phyloP scores from a whole-genome alignment of 2,329 filamentous ascomycete genomes.

The Diplodia sapinea region DNA sequence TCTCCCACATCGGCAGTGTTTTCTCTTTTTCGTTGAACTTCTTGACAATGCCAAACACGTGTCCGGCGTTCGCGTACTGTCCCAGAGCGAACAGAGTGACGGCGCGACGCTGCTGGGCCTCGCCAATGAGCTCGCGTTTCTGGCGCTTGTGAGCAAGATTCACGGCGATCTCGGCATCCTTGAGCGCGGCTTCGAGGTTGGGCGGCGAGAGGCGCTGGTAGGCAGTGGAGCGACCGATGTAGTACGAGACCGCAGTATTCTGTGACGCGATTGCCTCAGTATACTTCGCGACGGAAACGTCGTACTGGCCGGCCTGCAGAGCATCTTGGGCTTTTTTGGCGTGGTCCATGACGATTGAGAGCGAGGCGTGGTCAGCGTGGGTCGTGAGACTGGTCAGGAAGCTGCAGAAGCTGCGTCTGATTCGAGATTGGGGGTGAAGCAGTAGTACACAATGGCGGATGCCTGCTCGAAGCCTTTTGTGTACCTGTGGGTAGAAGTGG shows the following conservation, averaged over 20 bases:
- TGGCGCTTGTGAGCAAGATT: slow-evolving; percentile 73
- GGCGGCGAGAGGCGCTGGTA: slow-evolving; percentile 67
- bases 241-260: slow-evolving; percentile 76
- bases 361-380: neutral
- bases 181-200: slow-evolving; percentile 53
- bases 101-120: slow-evolving; percentile 81
- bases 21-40: slow-evolving; percentile 61
- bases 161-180: slow-evolving; percentile 58
- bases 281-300: slow-evolving; percentile 69
- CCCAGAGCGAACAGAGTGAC: slow-evolving; percentile 74
- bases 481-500: slow-evolving; percentile 8
- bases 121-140: slow-evolving; percentile 74
- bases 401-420: neutral
- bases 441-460: neutral
- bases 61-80: slow-evolving; percentile 75
- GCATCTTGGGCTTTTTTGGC: slow-evolving; percentile 64
- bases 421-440: neutral
- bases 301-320: slow-evolving; percentile 67
- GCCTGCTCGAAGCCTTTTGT: neutral
- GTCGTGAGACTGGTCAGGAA: neutral
- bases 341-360: slow-evolving; percentile 53
- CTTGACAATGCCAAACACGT: slow-evolving; percentile 67
- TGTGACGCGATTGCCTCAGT: slow-evolving; percentile 67
- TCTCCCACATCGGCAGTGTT: slow-evolving; percentile 62
- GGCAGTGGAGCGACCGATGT: slow-evolving; percentile 80